Percentiles rank a stretch among this genome's conserved stretches.
These are phyloP conservation scores for Fusarium sublunatum DNA, from an alignment of 2,329 filamentous ascomycete species.

Conservation along the genomic window DNA sequence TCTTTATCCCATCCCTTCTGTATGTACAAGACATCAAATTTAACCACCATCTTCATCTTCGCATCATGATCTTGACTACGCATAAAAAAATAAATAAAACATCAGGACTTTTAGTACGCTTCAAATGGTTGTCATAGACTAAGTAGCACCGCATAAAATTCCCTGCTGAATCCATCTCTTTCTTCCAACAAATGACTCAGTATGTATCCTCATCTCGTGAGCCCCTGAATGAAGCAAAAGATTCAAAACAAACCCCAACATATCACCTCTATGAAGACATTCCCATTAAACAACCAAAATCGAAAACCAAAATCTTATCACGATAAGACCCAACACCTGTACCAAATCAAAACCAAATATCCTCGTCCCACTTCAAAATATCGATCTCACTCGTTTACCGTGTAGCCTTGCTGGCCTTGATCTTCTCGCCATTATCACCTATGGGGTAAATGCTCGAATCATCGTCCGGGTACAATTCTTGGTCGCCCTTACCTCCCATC, in stretches of 20 bases:
- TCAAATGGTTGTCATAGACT: constrained; percentile 25
- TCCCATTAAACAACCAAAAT: constrained; percentile 11
- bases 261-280: constrained; percentile 27
- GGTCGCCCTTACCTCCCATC: constrained; percentile 87
- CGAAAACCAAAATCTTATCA: constrained; percentile 2
- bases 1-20: not conserved
- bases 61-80: not conserved
- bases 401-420: constrained; percentile 47
- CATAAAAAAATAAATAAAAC: not conserved
- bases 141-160: constrained; percentile 4
- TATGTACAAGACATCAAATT: not conserved
- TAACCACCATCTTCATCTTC: not conserved
- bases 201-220: not conserved
- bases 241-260: constrained; percentile 15
- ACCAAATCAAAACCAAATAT: constrained; percentile 2
- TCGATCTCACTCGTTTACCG: constrained; percentile 11
- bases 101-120: constrained; percentile 33
- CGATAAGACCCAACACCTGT: constrained; percentile 20
- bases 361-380: constrained; percentile 4
- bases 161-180: constrained; percentile 3
- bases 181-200: constrained; percentile 3
- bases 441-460: constrained; percentile 61
- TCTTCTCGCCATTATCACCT: constrained; percentile 46
- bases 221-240: constrained; percentile 7
- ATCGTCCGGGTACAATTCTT: constrained; percentile 78